Evolutionary conservation across 345 rosid genomes (phyloP).

Genomic region (Reutealis trisperma): DNA sequence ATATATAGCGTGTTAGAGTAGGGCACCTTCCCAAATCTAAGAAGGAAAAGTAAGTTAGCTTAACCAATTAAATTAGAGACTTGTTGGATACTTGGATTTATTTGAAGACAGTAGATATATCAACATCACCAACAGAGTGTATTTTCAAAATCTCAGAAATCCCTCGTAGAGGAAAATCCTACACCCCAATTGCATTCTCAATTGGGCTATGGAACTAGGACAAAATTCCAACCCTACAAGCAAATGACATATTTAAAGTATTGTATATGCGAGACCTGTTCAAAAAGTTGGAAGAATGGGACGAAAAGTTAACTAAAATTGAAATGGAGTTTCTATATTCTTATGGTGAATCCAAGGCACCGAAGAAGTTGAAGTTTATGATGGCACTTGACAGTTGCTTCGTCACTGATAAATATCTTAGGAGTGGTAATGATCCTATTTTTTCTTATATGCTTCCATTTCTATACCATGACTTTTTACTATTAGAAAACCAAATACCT

Average conservation of each 20-base stretch:
- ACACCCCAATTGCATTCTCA: neutral
- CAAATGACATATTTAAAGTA: too few species aligned
- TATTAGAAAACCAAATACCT: slow-evolving; percentile 27
- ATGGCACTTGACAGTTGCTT: neutral
- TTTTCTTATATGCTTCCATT: slow-evolving; percentile 23
- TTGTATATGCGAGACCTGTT: too few species aligned
- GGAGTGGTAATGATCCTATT: slow-evolving; percentile 16
- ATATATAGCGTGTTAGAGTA: too few species aligned
- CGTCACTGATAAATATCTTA: neutral
- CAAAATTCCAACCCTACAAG: neutral
- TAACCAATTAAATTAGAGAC: too few species aligned
- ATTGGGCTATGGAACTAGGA: neutral
- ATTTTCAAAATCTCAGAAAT: too few species aligned
- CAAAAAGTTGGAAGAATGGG: too few species aligned
- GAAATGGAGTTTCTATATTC: too few species aligned
- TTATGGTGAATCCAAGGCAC: too few species aligned
- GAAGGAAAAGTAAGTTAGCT: too few species aligned
- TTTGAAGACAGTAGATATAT: neutral
- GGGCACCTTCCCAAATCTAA: too few species aligned
- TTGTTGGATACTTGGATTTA: too few species aligned
- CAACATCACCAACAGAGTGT: neutral
- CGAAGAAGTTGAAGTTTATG: neutral
- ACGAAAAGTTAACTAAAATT: too few species aligned
- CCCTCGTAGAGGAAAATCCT: neutral
- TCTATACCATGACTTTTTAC: slow-evolving; percentile 27